phyloP scores from a whole-genome alignment of 2,329 filamentous ascomycete genomes.

The Cytospora leucostoma region DNA sequence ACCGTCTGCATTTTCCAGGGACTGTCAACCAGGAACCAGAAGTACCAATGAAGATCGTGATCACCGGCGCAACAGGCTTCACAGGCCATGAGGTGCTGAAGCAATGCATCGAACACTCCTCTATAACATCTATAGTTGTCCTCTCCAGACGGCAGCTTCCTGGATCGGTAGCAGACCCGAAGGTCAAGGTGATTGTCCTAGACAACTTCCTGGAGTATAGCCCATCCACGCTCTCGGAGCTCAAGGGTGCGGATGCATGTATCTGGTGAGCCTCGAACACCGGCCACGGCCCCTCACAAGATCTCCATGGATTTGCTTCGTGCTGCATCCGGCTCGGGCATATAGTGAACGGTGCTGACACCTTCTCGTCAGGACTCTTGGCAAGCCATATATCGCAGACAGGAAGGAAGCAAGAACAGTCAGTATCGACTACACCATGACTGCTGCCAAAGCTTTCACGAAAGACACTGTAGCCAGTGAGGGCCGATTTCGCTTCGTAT shows the following conservation, averaged over 20 bases:
- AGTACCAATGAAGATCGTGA: slow-evolving; percentile 45
- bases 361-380: neutral
- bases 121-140: slow-evolving; percentile 8
- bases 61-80: slow-evolving; percentile 48
- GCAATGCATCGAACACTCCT: neutral
- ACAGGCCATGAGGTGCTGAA: slow-evolving; percentile 44
- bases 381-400: neutral
- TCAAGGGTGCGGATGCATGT: slow-evolving; percentile 15
- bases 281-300: neutral
- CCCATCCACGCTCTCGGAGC: neutral
- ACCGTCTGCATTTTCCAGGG: neutral
- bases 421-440: neutral
- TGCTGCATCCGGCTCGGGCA: neutral
- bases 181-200: slow-evolving; percentile 5
- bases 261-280: slow-evolving; percentile 16
- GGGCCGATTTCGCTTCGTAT: neutral
- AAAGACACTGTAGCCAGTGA: neutral
- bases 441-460: neutral
- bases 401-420: neutral
- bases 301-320: no score
- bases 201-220: slow-evolving; percentile 8
- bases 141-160: slow-evolving; percentile 11
- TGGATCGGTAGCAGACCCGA: neutral
- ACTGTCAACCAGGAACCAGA: neutral
- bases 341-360: neutral